Evolutionary conservation across 768 basidiomycete species (phyloP), one percentile per base, ranked within the genome.

Genomic region (Daedaleopsis nitida): DNA sequence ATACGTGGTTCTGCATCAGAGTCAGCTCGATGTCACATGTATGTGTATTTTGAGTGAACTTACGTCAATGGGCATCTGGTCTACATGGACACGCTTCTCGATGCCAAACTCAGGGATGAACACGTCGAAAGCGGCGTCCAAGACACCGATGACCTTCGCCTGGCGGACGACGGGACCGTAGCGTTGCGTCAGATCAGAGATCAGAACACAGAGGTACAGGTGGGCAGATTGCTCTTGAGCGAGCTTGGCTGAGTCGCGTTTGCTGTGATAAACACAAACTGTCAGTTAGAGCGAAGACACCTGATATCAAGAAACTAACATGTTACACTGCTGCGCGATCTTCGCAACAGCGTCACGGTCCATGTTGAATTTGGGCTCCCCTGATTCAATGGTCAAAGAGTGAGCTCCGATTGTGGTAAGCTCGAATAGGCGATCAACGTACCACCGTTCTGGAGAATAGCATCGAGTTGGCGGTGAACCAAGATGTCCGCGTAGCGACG

Each of bases 121-220:
- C 32, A 99, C 96, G 70, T 99, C 97, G 68, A 98, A 98, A 1
- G 97, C 97, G 54, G 94, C 91, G 70, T 99, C 97, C n/a, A 98
- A 83, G 35, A 99, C 96, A 60, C 91, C 90, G 48, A 96, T 90
- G 60, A 99, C 96, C 67, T 87, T 89, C n/a, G 94, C 97, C 72
- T 92, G 89, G 62, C 97, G 91, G 61, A 98, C 78, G 60, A 99
- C 97, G 44, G 97, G 94, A 10, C 97, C 97, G 73, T 95, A 97
- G 52, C 90, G 90, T 63, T 93, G 86, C 23, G 97, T 98, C 35
- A 99, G 83, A 71, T 98, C 95, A 39, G 94, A 85, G 64, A 99
- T 92, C 59, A 99, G 83, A 58, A 96, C 87, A 74, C 96, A 98
- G 27, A 98, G 84, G 85, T 89, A 98, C 55, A 99, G 78, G 74